Conservation (phyloP, 176 grass and related monocot species). For the sorghum (Sorghum bicolor) region Sorghum_bicolor_NCBIv3 NC_012871.2:66015001-66015500, state of each 20-base stretch:
- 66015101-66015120: conserved; percentile 87
- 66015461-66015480: conserved; percentile 46
- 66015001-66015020: conserved; percentile 3
- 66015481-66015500: conserved; percentile 4
- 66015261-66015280: neutral
- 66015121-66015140: conserved; percentile 86
- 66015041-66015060: neutral
- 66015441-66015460: conserved; percentile 43
- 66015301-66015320: conserved; percentile 83
- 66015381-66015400: conserved; percentile 87
- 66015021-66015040: neutral
- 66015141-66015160: conserved; percentile 76
- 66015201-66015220: neutral
- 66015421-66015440: conserved; percentile 89
- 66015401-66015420: conserved; percentile 94
- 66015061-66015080: conserved; percentile 30
- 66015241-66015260: conserved; percentile 16
- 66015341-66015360: conserved; percentile 92
- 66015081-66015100: conserved; percentile 58
- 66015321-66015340: conserved; percentile 92
- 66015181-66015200: neutral
- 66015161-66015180: conserved; percentile 17
- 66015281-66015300: conserved; percentile 14
- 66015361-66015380: conserved; percentile 94
- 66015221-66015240: neutral